Conservation (phyloP, 2,329 filamentous ascomycete genomes). For the Fusarium sarcochroum region DNA sequence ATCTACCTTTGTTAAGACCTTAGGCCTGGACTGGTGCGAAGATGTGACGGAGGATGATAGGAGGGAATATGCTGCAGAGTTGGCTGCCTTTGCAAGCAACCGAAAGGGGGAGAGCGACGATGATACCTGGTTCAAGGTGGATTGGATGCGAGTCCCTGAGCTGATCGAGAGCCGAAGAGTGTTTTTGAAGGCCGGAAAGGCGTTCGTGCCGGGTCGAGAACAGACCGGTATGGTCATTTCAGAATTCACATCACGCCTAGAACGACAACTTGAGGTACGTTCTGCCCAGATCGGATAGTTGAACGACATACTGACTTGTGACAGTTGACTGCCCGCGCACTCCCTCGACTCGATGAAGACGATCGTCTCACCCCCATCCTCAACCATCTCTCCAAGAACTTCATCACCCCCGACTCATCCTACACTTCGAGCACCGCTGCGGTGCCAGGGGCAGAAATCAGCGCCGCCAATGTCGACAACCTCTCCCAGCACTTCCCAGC, state of each 20-base stretch:
- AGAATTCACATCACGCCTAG: conserved; percentile 85
- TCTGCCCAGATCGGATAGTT: neutral
- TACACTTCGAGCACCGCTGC: conserved; percentile 76
- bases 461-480: conserved; percentile 82
- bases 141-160: conserved; percentile 94
- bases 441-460: conserved; percentile 79
- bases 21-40: conserved; percentile 94
- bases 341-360: conserved; percentile 95
- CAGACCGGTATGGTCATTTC: conserved; percentile 90
- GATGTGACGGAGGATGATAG: conserved; percentile 84
- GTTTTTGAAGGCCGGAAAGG: conserved; percentile 83
- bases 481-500: conserved; percentile 88
- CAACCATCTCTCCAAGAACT: conserved; percentile 91
- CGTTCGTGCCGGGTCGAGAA: conserved; percentile 89
- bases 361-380: conserved; percentile 82
- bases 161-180: conserved; percentile 85
- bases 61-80: conserved; percentile 70
- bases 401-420: conserved; percentile 88
- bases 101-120: conserved; percentile 71
- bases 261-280: conserved; percentile 84
- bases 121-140: conserved; percentile 94
- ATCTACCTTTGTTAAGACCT: conserved; percentile 79
- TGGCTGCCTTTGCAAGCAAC: conserved; percentile 65
- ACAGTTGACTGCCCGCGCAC: conserved; percentile 87
- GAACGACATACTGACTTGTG: conserved; percentile 3